These are phyloP conservation scores for Phytomonas sp. DNA, from an alignment of 208 protist species.

Conservation along the genomic window DNA sequence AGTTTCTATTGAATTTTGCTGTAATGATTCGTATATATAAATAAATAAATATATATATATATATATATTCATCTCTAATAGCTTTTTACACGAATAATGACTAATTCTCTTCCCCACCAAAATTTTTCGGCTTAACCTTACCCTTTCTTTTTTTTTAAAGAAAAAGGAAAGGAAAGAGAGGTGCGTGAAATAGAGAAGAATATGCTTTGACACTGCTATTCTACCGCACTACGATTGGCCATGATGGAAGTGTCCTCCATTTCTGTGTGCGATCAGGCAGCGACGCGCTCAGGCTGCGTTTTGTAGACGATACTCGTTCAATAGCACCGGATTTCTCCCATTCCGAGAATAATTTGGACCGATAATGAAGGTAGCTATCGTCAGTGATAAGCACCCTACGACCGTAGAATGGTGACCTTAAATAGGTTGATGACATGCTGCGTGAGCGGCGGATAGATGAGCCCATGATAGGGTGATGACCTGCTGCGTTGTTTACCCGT, in stretches of 20 bases:
- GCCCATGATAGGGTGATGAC: not conserved
- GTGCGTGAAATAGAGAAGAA: not conserved
- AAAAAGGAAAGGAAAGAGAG: not conserved
- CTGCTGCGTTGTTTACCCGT: not conserved
- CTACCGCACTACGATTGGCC: not conserved
- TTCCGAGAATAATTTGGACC: conserved; percentile 37
- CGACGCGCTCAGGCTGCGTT: conserved; percentile 49
- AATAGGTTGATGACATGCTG: conserved; percentile 9
- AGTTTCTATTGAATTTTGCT: not conserved
- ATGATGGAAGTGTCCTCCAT: conserved; percentile 34
- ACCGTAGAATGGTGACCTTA: conserved; percentile 20
- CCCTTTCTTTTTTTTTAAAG: not conserved
- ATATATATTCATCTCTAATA: not conserved
- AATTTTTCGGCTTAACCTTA: not conserved
- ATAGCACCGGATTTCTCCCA: conserved; percentile 57
- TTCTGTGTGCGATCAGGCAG: conserved; percentile 51
- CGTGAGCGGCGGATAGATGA: conserved; percentile 1
- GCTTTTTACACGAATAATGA: not conserved
- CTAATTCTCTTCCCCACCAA: not conserved
- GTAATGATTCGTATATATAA: not conserved
- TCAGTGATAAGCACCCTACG: conserved; percentile 81
- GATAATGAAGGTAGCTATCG: conserved; percentile 46
- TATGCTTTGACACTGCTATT: not conserved
- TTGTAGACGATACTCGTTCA: conserved; percentile 18
- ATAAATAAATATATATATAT: not conserved